Base-by-base conservation (phyloP, 2,329 filamentous ascomycete species). In the Orbilia blumenaviensis region DNA sequence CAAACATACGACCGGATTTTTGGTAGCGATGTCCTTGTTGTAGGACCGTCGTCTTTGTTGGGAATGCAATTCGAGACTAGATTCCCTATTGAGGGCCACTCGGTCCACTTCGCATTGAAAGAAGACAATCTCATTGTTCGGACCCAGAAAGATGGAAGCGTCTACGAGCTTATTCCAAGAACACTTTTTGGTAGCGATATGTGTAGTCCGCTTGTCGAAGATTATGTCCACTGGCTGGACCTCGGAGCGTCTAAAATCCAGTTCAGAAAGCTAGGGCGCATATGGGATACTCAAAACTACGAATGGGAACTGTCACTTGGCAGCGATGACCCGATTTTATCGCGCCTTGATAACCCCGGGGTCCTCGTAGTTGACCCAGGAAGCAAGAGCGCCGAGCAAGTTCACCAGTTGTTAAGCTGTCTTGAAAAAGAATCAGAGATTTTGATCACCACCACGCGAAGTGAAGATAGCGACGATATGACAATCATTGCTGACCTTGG, bases 211-310 rank as follows among this genome's bases (percentile, higher is more conserved):
- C 84, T 88, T 5, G 77, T 85, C 0, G 48, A 83, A 0, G 77
- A 83, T 0, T 84, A 82, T 62, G 81, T 83, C 0, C 86, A 88
- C 66, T 88, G 87, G 86, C 83, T 85, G 48, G 78, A 85, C 21
- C 2, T 80, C 0, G 46, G 78, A 0, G 78, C 62, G 0, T 77
- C 78, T 0, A 64, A 66, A 16, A 62, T 84, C n/a, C 81, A 83
- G 63, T 82, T 84, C 64, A 77, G 81, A 3, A 80, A 80, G 7
- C 52, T 48, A 12, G 21, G 21, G 18, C 16, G 41, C n/a, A 72
- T 62, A 36, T 78, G 78, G 78, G 29, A 67, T 56, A 42, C 25
- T n/a, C 50, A 61, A 1, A 27, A 16, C 6, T 69, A 76, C 2
- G 77, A 81, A 8, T 85, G 83, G 83, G 41, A 9, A 6, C 74